These are phyloP conservation scores for Phytophthora ramorum DNA, from an alignment of 352 stramenopile genomes.

Conservation along the genomic window DNA sequence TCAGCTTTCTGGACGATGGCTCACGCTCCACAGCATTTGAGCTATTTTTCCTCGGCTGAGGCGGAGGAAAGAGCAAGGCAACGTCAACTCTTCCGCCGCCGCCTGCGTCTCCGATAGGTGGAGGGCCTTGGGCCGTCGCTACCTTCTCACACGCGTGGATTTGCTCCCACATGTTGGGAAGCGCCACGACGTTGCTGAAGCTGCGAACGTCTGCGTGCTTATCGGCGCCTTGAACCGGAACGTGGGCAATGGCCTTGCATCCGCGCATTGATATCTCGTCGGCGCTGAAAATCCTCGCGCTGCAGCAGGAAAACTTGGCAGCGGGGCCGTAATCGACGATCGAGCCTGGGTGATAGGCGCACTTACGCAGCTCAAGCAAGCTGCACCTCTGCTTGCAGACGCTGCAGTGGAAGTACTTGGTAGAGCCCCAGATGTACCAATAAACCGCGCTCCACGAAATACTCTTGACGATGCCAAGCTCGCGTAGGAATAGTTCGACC, in stretches of 20 bases:
- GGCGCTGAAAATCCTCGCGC: constrained; percentile 49
- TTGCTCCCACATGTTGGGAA: constrained; percentile 52
- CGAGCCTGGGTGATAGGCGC: constrained; percentile 54
- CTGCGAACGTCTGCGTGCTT: constrained; percentile 13
- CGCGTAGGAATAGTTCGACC: constrained; percentile 49
- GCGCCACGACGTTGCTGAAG: constrained; percentile 28
- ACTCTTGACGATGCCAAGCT: constrained; percentile 43
- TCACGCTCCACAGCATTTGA: constrained; percentile 11
- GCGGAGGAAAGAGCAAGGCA: constrained; percentile 29
- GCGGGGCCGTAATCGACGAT: constrained; percentile 46
- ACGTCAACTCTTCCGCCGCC: constrained; percentile 28
- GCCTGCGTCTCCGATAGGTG: constrained; percentile 7
- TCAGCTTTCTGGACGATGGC: constrained; percentile 17
- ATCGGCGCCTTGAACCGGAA: constrained; percentile 17
- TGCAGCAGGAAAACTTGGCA: constrained; percentile 65
- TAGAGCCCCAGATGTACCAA: constrained; percentile 86
- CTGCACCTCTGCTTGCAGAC: constrained; percentile 51
- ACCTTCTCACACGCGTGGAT: constrained; percentile 33
- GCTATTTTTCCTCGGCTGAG: constrained; percentile 18
- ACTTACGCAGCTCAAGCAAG: constrained; percentile 51
- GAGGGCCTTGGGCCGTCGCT: constrained; percentile 24
- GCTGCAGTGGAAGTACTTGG: constrained; percentile 58
- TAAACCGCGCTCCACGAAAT: constrained; percentile 75
- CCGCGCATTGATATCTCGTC: constrained; percentile 52
- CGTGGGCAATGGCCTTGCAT: constrained; percentile 54